These are phyloP conservation scores for Alnus rubra DNA, from an alignment of 306 rosid genomes.

Conservation along the genomic window DNA sequence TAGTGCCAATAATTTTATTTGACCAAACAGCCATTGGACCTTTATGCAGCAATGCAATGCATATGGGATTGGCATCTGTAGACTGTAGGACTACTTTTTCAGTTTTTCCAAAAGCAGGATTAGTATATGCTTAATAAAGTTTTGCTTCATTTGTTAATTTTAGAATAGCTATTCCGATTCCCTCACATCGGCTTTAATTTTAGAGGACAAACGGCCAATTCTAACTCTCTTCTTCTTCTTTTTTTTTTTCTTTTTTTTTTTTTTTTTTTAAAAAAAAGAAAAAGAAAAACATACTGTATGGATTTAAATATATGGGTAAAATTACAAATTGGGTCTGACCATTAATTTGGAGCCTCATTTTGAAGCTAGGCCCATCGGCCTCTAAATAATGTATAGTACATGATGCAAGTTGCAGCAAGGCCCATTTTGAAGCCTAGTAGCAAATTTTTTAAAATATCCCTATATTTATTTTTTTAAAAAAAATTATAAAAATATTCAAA, in stretches of 20 bases:
- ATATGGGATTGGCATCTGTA: conserved; percentile 30
- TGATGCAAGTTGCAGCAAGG: neutral
- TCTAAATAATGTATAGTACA: neutral
- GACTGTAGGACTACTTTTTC: conserved; percentile 22
- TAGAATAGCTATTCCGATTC: neutral
- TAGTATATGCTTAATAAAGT: conserved; percentile 43
- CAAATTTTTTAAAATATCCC: neutral
- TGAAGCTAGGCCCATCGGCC: neutral
- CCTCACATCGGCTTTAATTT: neutral
- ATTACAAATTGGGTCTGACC: neutral
- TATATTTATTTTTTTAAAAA: no score
- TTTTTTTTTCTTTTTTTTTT: no score
- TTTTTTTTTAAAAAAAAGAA: no score
- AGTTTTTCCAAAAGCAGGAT: conserved; percentile 38
- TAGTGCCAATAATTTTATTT: conserved; percentile 23
- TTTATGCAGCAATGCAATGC: conserved; percentile 33
- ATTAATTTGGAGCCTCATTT: neutral
- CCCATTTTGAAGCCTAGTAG: neutral
- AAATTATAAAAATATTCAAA: no score
- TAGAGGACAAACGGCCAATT: no score
- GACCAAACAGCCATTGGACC: conserved; percentile 21
- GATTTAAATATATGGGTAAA: no score
- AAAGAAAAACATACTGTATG: no score
- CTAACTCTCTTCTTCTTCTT: no score
- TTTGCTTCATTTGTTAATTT: neutral